Evolutionary conservation across 108 stramenopile genomes (phyloP).

Genomic region (Stephanodiscus triporus): DNA sequence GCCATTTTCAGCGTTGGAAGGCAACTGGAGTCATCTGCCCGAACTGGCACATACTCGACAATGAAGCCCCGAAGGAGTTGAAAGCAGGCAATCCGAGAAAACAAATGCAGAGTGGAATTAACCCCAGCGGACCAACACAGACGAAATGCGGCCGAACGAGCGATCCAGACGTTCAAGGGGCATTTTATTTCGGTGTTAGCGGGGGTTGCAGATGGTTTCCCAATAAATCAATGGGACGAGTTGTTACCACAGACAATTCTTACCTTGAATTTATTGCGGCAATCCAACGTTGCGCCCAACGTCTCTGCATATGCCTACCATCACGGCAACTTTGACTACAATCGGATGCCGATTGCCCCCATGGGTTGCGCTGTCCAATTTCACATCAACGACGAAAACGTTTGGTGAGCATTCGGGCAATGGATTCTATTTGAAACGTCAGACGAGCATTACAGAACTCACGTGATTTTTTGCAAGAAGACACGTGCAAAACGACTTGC

Average conservation of each 20-base stretch:
- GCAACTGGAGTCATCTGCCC: not conserved
- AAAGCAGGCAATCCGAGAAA: not conserved
- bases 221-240: too few species aligned
- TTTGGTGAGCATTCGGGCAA: conserved; percentile 13
- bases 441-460: too few species aligned
- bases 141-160: conserved; percentile 55
- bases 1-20: too few species aligned
- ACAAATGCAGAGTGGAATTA: conserved; percentile 28
- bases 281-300: too few species aligned
- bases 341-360: conserved; percentile 53
- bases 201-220: conserved; percentile 14
- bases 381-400: conserved; percentile 21
- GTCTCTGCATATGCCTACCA: not conserved
- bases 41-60: too few species aligned
- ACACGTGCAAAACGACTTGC: too few species aligned
- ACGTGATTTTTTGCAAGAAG: too few species aligned
- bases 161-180: conserved; percentile 54
- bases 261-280: conserved; percentile 29
- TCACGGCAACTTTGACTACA: conserved; percentile 38
- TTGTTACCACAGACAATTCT: too few species aligned
- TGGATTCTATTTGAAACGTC: conserved; percentile 23
- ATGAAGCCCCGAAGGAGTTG: not conserved
- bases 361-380: conserved; percentile 36
- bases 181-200: conserved; percentile 23
- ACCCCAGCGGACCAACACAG: conserved; percentile 44